phyloP scores from a whole-genome alignment of 257 asterid species.

The Phtheirospermum japonicum region DNA sequence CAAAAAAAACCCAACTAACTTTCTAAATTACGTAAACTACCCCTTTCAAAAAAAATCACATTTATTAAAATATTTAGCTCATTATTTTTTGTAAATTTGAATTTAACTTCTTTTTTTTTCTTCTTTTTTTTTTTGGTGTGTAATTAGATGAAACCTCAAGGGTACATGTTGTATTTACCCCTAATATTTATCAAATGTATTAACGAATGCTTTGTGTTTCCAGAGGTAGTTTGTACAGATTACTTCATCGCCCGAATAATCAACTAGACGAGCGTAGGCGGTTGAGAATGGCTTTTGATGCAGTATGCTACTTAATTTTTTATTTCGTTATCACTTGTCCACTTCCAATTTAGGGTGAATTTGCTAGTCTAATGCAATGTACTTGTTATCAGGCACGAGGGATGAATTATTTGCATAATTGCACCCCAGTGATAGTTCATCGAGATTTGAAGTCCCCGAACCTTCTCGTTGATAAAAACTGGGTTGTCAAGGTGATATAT shows the following conservation, averaged over 20 bases:
- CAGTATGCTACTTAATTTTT: constrained; percentile 52
- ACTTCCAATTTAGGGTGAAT: constrained; percentile 21
- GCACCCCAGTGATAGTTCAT: constrained; percentile 86
- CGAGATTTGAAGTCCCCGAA: constrained; percentile 97
- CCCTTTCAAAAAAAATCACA: too few relatives aligned
- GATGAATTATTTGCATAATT: constrained; percentile 94
- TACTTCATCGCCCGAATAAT: constrained; percentile 87
- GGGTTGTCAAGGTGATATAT: constrained; percentile 85
- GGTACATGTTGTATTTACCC: too few relatives aligned
- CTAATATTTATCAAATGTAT: background rate
- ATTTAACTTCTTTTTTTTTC: too few relatives aligned
- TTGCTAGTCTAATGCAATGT: constrained; percentile 24
- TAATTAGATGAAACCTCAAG: too few relatives aligned
- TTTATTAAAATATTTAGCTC: too few relatives aligned
- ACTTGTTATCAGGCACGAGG: constrained; percentile 69
- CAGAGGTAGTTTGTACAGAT: constrained; percentile 97
- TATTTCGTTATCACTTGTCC: constrained; percentile 18
- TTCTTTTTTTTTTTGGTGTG: too few relatives aligned
- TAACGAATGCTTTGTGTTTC: constrained; percentile 33
- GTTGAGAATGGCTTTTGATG: constrained; percentile 91
- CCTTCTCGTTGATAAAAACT: constrained; percentile 94
- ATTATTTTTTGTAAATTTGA: too few relatives aligned
- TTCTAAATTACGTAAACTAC: too few relatives aligned
- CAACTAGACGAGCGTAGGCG: constrained; percentile 92
- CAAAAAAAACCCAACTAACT: too few relatives aligned